These are phyloP conservation scores for Magnusiomyces paraingens DNA, from an alignment of 1,139 yeast species.

Conservation along the genomic window DNA sequence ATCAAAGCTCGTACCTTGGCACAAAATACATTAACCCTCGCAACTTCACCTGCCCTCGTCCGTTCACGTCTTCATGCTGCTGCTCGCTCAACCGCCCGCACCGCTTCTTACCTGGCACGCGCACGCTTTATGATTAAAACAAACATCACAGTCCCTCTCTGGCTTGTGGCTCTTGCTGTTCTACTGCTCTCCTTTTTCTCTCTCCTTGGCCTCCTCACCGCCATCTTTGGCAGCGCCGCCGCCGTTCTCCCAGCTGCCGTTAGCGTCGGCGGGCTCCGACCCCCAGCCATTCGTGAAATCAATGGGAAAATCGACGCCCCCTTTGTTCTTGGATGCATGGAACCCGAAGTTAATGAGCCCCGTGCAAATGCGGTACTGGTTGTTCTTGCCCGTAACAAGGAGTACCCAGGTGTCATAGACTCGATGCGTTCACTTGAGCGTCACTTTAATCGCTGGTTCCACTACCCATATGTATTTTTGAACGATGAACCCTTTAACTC, in stretches of 20 bases:
- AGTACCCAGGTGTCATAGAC: conserved; percentile 58
- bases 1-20: neutral
- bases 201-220: neutral
- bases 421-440: conserved; percentile 71
- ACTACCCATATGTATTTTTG: conserved; percentile 83
- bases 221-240: neutral
- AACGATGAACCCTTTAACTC: conserved; percentile 70
- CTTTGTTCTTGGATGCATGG: conserved; percentile 32
- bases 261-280: conserved; percentile 1
- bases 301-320: conserved; percentile 13
- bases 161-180: conserved; percentile 5
- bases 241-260: conserved; percentile 4
- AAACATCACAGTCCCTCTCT: conserved; percentile 15
- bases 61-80: neutral
- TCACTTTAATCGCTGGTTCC: conserved; percentile 84
- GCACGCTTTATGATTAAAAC: conserved; percentile 12
- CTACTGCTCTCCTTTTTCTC: conserved; percentile 1
- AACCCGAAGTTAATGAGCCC: conserved; percentile 30
- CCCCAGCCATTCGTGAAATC: conserved; percentile 14
- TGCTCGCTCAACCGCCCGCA: neutral
- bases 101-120: neutral
- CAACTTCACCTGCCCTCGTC: neutral
- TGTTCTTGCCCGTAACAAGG: conserved; percentile 73
- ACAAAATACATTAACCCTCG: neutral
- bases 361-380: conserved; percentile 75